Conservation (phyloP, 139 green algal genomes). For the Zygnema circumcarinatum region DNA sequence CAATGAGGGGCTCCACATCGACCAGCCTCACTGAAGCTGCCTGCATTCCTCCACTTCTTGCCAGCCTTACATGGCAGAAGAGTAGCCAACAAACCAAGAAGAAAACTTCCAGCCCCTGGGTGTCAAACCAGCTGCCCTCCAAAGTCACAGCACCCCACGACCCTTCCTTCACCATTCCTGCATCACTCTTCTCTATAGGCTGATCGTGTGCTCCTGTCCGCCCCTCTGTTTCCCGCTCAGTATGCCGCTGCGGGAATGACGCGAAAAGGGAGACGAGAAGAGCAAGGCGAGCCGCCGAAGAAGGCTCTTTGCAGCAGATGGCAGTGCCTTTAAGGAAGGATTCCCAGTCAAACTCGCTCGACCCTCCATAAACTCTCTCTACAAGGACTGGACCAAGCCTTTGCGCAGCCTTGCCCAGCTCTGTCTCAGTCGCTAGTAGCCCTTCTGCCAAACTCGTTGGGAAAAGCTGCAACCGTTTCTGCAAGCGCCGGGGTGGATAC, state of each 20-base stretch:
- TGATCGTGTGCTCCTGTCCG: not conserved
- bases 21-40: not conserved
- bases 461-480: too few species aligned
- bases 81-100: conserved; percentile 15
- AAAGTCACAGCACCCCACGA: not conserved
- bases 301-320: conserved; percentile 10
- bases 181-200: not conserved
- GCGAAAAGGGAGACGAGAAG: not conserved
- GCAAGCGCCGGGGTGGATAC: too few species aligned
- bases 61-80: not conserved
- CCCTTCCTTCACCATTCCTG: not conserved
- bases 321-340: not conserved
- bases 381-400: not conserved
- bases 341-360: not conserved
- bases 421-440: too few species aligned
- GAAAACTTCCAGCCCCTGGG: not conserved
- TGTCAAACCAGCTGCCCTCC: not conserved
- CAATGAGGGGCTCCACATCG: not conserved
- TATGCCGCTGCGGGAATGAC: not conserved
- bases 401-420: not conserved
- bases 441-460: too few species aligned
- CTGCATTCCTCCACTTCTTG: conserved; percentile 3
- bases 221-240: not conserved
- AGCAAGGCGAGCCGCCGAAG: not conserved
- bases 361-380: not conserved